Evolutionary conservation across 257 asterid species (phyloP).

Genomic region (Nicotiana noctiflora): DNA sequence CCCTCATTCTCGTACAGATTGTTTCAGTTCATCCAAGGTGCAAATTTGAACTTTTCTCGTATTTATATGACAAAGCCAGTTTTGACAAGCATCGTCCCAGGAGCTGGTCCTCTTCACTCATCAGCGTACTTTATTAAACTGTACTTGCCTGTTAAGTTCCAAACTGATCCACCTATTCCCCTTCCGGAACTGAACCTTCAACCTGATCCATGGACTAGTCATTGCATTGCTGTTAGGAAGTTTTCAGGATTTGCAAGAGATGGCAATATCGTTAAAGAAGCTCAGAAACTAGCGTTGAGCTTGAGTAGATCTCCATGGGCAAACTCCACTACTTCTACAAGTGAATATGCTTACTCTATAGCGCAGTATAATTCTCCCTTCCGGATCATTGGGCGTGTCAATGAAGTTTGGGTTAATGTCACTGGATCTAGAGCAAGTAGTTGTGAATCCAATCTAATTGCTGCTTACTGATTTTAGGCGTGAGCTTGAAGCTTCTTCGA

Average conservation of each 20-base stretch:
- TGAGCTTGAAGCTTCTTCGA: constrained; percentile 4
- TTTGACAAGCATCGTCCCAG: constrained; percentile 75
- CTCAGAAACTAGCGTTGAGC: constrained; percentile 62
- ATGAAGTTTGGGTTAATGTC: constrained; percentile 89
- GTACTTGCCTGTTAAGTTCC: constrained; percentile 55
- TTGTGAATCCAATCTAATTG: constrained; percentile 34
- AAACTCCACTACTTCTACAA: constrained; percentile 37
- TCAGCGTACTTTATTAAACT: constrained; percentile 57
- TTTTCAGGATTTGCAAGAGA: constrained; percentile 85
- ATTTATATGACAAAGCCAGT: constrained; percentile 62
- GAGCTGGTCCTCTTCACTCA: constrained; percentile 80
- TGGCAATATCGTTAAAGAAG: constrained; percentile 65
- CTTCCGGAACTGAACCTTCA: constrained; percentile 65
- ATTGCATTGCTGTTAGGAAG: constrained; percentile 65
- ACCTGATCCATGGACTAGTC: constrained; percentile 50
- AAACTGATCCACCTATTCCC: constrained; percentile 61
- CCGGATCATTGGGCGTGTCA: constrained; percentile 45
- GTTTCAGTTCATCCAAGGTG: constrained; percentile 75
- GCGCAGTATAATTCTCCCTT: constrained; percentile 75
- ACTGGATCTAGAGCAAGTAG: constrained; percentile 40
- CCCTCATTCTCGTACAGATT: constrained; percentile 31
- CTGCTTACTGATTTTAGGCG: constrained; percentile 27
- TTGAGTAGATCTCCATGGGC: constrained; percentile 68
- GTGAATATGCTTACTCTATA: constrained; percentile 60
- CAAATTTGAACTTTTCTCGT: constrained; percentile 69